A percentile compares a stretch with the other conserved stretches of the same genome.
Conservation (phyloP, 768 basidiomycete genomes). For the Cystobasidiopsis lactophilus region DNA sequence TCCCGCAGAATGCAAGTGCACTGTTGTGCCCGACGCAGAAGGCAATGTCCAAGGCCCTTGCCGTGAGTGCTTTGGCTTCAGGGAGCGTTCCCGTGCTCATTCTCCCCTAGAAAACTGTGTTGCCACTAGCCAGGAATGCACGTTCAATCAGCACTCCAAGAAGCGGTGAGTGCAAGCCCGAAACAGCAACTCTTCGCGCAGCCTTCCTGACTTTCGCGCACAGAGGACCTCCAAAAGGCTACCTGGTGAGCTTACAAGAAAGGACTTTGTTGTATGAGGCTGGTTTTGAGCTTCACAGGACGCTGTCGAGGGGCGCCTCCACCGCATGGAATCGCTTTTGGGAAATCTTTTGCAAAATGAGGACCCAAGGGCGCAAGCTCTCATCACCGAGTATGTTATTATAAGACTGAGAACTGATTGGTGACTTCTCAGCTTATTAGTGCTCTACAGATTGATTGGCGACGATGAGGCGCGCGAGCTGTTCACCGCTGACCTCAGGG, state of each 20-base stretch:
- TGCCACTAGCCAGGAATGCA: conserved; percentile 14
- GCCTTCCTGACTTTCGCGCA: conserved; percentile 3
- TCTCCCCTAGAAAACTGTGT: conserved; percentile 15
- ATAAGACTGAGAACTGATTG: not conserved
- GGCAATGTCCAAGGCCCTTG: conserved; percentile 28
- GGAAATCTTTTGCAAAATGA: conserved; percentile 50
- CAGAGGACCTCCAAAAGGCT: conserved; percentile 52
- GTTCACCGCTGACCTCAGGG: conserved; percentile 56
- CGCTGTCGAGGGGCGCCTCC: conserved; percentile 71
- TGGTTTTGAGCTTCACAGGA: no score
- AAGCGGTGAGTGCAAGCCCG: conserved; percentile 22
- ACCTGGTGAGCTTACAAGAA: no score
- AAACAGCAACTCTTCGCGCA: not conserved
- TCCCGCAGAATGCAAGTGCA: conserved; percentile 7
- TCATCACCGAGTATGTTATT: conserved; percentile 23
- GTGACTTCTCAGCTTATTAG: not conserved
- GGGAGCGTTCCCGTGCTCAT: conserved; percentile 49
- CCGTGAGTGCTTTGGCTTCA: conserved; percentile 72
- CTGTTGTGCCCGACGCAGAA: not conserved
- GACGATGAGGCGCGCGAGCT: conserved; percentile 28
- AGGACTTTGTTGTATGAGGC: no score
- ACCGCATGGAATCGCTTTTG: conserved; percentile 72
- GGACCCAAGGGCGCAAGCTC: conserved; percentile 28
- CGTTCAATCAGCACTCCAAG: conserved; percentile 17
- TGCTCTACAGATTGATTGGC: conserved; percentile 3